phyloP scores from a whole-genome alignment of 805 yeast genomes.

The Pichia phayaonensis region DNA sequence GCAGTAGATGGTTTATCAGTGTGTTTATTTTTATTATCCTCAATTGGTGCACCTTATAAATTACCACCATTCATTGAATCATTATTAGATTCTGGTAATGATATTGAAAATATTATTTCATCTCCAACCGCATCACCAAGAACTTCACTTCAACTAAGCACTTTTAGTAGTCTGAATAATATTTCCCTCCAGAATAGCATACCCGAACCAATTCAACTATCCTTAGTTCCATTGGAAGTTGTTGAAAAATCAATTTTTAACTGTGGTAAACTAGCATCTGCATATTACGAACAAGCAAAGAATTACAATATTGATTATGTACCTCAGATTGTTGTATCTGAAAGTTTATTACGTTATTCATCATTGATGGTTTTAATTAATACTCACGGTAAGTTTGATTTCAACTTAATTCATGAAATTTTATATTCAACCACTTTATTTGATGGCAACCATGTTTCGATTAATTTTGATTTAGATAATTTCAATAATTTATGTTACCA shows the following conservation, averaged over 20 bases:
- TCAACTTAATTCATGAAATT: slow-evolving; percentile 35
- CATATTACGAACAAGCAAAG: slow-evolving; percentile 44
- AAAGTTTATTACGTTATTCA: slow-evolving; percentile 55
- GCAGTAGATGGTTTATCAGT: slow-evolving; percentile 78
- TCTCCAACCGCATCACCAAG: slow-evolving; percentile 41
- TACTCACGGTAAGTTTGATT: slow-evolving; percentile 41
- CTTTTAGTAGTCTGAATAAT: slow-evolving; percentile 7
- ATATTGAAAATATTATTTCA: slow-evolving; percentile 15
- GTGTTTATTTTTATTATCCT: slow-evolving; percentile 52
- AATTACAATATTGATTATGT: slow-evolving; percentile 62
- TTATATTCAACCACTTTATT: slow-evolving; percentile 31
- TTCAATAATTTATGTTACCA: slow-evolving; percentile 44
- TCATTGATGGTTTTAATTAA: slow-evolving; percentile 50
- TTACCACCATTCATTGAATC: slow-evolving; percentile 31
- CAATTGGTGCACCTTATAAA: slow-evolving; percentile 44
- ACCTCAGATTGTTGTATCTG: slow-evolving; percentile 75
- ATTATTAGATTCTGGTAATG: slow-evolving; percentile 21
- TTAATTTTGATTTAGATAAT: slow-evolving; percentile 27
- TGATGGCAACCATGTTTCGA: neutral
- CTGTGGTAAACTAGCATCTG: slow-evolving; percentile 33
- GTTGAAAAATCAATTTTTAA: slow-evolving; percentile 32
- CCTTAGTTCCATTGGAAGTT: slow-evolving; percentile 14
- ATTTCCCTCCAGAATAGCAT: neutral
- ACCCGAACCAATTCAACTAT: neutral
- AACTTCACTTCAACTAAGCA: slow-evolving; percentile 32